Evolutionary conservation across 176 grass and related monocot species (phyloP).

Genomic region (Pontederia crassipes): DNA sequence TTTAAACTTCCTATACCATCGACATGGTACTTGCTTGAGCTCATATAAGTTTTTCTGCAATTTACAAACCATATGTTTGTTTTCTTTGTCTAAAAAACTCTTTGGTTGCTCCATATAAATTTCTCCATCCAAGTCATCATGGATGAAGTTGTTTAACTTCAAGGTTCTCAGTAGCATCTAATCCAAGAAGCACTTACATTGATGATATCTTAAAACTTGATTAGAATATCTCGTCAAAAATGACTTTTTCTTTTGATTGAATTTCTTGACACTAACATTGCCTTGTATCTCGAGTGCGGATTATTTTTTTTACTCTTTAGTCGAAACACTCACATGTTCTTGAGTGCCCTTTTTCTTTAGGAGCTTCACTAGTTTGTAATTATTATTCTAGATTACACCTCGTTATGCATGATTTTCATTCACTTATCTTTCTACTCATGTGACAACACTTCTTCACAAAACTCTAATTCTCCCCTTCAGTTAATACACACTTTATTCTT

Average conservation of each 20-base stretch:
- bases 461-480: conserved; percentile 1
- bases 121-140: not conserved
- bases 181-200: not conserved
- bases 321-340: not conserved
- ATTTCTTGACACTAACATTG: not conserved
- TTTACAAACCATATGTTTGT: not conserved
- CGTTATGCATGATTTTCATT: conserved; percentile 6
- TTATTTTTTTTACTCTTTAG: not conserved
- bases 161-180: not conserved
- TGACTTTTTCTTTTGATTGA: not conserved
- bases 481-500: not conserved
- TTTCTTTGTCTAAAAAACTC: not conserved
- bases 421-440: conserved; percentile 8
- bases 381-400: conserved; percentile 3
- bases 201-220: not conserved
- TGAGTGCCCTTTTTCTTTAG: not conserved
- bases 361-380: not conserved
- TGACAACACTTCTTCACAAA: not conserved
- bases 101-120: not conserved
- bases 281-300: not conserved
- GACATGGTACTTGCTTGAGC: not conserved
- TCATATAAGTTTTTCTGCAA: not conserved
- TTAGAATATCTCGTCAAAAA: not conserved
- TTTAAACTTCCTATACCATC: not conserved
- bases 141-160: not conserved